phyloP scores from a whole-genome alignment of 2,329 filamentous ascomycete species.

The Clarireedia paspali region DNA sequence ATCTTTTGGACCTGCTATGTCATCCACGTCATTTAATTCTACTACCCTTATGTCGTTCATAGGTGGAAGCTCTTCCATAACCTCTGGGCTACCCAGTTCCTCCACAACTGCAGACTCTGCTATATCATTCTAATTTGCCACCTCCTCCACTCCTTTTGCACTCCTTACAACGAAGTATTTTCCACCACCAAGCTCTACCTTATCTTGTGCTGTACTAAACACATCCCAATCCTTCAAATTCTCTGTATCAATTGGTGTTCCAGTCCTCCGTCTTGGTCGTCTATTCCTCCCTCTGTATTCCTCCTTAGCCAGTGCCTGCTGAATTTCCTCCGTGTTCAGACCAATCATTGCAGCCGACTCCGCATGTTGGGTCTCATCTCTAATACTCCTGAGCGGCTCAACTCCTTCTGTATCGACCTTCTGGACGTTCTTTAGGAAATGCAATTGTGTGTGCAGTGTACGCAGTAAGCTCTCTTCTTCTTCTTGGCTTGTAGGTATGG shows the following conservation, averaged over 20 bases:
- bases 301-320: slow-evolving; percentile 51
- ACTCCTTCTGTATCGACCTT: slow-evolving; percentile 66
- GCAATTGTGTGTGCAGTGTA: slow-evolving; percentile 73
- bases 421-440: slow-evolving; percentile 85
- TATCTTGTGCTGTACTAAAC: slow-evolving; percentile 26
- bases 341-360: slow-evolving; percentile 50
- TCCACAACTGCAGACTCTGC: no score
- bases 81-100: no score
- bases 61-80: no score
- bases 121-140: background rate
- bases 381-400: slow-evolving; percentile 67
- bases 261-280: slow-evolving; percentile 24
- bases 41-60: no score
- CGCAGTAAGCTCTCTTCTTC: slow-evolving; percentile 65
- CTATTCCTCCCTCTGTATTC: slow-evolving; percentile 43
- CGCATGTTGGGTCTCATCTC: slow-evolving; percentile 64
- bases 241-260: slow-evolving; percentile 10
- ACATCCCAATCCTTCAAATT: slow-evolving; percentile 27
- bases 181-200: slow-evolving; percentile 23
- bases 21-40: no score
- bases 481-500: slow-evolving; percentile 52
- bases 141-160: slow-evolving; percentile 14
- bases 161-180: slow-evolving; percentile 32
- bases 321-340: slow-evolving; percentile 33
- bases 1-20: no score